Conservation (phyloP, 257 asterid genomes). For the Przewalskia tangutica region DNA sequence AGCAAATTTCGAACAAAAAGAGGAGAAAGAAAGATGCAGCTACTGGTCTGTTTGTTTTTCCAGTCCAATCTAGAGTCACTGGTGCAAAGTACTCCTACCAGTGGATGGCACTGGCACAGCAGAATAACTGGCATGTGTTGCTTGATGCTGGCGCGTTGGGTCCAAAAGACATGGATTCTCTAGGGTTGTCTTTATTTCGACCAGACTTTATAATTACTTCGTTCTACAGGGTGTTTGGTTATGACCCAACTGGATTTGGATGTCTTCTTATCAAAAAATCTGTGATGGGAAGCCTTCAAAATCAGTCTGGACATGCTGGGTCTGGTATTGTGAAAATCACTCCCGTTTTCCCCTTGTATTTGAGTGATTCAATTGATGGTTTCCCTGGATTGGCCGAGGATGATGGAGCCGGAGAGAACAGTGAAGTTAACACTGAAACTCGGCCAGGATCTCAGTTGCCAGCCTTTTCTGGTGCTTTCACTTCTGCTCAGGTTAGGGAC, state of each 20-base stretch:
- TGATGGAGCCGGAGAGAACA: slow-evolving; percentile 48
- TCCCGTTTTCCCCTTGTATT: slow-evolving; percentile 75
- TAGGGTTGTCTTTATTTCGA: slow-evolving; percentile 85
- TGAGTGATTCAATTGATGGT: slow-evolving; percentile 91
- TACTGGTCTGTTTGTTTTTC: slow-evolving; percentile 87
- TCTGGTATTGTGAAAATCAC: slow-evolving; percentile 91
- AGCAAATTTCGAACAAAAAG: slow-evolving; percentile 80
- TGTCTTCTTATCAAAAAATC: slow-evolving; percentile 94
- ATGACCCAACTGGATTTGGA: slow-evolving; percentile 97
- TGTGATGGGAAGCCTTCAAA: slow-evolving; percentile 88
- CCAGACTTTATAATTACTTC: slow-evolving; percentile 97
- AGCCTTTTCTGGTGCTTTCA: slow-evolving; percentile 97
- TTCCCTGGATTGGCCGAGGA: slow-evolving; percentile 73
- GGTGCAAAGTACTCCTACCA: slow-evolving; percentile 97
- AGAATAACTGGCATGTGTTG: slow-evolving; percentile 97
- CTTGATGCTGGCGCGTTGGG: slow-evolving; percentile 99
- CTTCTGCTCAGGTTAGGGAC: slow-evolving; percentile 94
- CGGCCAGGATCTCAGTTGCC: slow-evolving; percentile 73
- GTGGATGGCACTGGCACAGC: slow-evolving; percentile 99
- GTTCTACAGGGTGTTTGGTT: slow-evolving; percentile 89
- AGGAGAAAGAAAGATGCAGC: slow-evolving; percentile 87
- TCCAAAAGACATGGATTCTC: slow-evolving; percentile 98
- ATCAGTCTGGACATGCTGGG: slow-evolving; percentile 87
- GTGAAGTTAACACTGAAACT: slow-evolving; percentile 43
- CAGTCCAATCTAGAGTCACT: slow-evolving; percentile 93